Base-by-base conservation (phyloP, 192 early-diverging fungal genomes). In the Backusella tarrabulga region DNA sequence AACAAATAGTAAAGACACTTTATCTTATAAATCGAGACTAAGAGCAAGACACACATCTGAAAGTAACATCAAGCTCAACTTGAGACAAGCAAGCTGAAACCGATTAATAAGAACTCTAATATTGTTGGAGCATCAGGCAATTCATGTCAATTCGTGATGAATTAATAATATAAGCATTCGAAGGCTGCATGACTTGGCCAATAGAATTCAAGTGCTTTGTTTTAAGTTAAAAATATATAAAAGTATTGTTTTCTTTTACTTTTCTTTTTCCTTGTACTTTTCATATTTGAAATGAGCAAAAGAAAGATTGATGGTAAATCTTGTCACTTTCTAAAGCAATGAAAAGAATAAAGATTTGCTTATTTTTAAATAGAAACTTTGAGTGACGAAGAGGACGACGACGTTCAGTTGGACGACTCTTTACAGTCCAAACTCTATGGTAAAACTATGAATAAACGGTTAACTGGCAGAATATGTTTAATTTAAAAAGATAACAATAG, bases 301-400 rank as follows among this genome's bases (percentile, higher is more conserved):
- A 75, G 74, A 75, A 75, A 34, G 21, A 32, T 67, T 15, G 74
- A 75, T n/a, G 74, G 74, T 75, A 75, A 46, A 56, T 1, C 21
- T n/a, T 36, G 26, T 14, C 23, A 34, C 36, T 36, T 35, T 38
- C 8, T 29, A 66, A 38, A 54, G 17, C 12, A 14, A 21, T 34
- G 6, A 74, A 32, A 38, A 29, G 3, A 66, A 11, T 19, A 74
- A 36, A 23, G 38, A 40, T 40, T 40, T 41, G 26, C 17, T 21
- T 17, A 52, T 56, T 50, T 50, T 34, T 32, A 42, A 52, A 32
- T 71, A 77, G 76, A 77, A 19, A 42, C 40, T 23, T 32, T 36
- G 21, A 77, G 68, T 73, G 78, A 79, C 7, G 80, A 81, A 35
- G 80, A 81, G 40, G 80, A 81, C 23, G 71, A 69, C 40, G 78